Conservation (phyloP, 2,329 filamentous ascomycete genomes). For the Aspergillus quadrilineatus region DNA sequence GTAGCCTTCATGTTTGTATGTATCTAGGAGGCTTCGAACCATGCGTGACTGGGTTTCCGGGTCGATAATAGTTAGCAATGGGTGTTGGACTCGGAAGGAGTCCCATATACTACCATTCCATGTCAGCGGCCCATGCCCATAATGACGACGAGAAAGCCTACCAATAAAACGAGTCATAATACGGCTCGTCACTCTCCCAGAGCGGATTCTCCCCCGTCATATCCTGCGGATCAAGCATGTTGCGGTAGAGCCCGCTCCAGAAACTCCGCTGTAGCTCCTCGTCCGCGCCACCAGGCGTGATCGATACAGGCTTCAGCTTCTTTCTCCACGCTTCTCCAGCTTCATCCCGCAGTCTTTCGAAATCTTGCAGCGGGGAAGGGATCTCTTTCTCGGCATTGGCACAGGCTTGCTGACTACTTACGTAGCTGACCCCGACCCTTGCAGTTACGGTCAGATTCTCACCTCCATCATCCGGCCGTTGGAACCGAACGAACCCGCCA, state of each 20-base stretch:
- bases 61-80: constrained; percentile 68
- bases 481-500: constrained; percentile 65
- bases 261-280: constrained; percentile 54
- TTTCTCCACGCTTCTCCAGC: constrained; percentile 61
- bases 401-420: constrained; percentile 65
- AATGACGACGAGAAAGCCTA: constrained; percentile 21
- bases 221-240: constrained; percentile 70
- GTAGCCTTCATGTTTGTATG: constrained; percentile 66
- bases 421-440: constrained; percentile 67
- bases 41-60: constrained; percentile 62
- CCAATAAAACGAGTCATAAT: constrained; percentile 74
- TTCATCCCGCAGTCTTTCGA: constrained; percentile 51
- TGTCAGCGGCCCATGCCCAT: constrained; percentile 10
- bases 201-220: constrained; percentile 70
- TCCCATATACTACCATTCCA: constrained; percentile 60
- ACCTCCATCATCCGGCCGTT: constrained; percentile 43
- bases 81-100: constrained; percentile 66
- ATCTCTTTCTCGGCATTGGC: constrained; percentile 66
- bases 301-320: constrained; percentile 47
- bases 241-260: constrained; percentile 69
- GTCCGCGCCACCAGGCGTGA: constrained; percentile 37
- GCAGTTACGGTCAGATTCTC: constrained; percentile 51
- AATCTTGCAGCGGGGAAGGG: constrained; percentile 60
- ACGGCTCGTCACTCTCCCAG: constrained; percentile 64
- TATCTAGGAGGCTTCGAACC: constrained; percentile 69